Percentiles rank a stretch among this genome's conserved stretches.
These are phyloP conservation scores for Geranomyces variabilis DNA, from an alignment of 192 early-diverging fungal genomes.

Conservation along the genomic window DNA sequence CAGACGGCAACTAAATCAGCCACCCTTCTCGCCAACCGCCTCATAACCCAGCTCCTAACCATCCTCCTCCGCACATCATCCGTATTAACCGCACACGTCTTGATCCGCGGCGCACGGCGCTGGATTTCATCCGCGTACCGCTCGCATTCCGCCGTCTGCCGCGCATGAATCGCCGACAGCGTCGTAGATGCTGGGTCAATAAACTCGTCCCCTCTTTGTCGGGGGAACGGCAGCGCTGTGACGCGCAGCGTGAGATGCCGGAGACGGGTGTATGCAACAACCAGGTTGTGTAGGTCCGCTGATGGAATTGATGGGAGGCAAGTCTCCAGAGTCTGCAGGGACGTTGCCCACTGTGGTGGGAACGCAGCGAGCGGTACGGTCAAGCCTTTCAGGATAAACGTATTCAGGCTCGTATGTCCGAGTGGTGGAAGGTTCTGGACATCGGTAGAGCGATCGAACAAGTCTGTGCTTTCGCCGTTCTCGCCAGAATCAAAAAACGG, in stretches of 20 bases:
- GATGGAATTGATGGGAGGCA: not conserved
- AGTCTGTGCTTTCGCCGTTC: not conserved
- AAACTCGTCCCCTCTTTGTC: not conserved
- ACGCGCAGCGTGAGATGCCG: not conserved
- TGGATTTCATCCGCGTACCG: conserved; percentile 6
- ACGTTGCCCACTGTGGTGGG: not conserved
- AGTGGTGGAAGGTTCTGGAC: not conserved
- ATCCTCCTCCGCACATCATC: conserved; percentile 11
- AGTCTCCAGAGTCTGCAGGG: not conserved
- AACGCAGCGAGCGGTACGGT: not conserved
- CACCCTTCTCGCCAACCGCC: not conserved
- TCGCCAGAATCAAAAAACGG: conserved; percentile 4
- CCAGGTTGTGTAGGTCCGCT: not conserved
- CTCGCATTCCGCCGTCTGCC: not conserved
- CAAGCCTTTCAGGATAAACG: not conserved
- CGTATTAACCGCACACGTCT: not conserved
- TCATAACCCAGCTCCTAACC: conserved; percentile 1
- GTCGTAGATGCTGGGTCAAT: not conserved
- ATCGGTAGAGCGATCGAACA: not conserved
- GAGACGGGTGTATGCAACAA: not conserved
- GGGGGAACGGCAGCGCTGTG: not conserved
- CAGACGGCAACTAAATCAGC: not conserved
- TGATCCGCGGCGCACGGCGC: not conserved
- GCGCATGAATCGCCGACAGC: not conserved
- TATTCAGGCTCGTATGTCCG: not conserved